Evolutionary conservation across 2,329 filamentous ascomycete genomes (phyloP), one percentile per base, ranked within the genome.

Genomic region (Lachnellula subtilissima): DNA sequence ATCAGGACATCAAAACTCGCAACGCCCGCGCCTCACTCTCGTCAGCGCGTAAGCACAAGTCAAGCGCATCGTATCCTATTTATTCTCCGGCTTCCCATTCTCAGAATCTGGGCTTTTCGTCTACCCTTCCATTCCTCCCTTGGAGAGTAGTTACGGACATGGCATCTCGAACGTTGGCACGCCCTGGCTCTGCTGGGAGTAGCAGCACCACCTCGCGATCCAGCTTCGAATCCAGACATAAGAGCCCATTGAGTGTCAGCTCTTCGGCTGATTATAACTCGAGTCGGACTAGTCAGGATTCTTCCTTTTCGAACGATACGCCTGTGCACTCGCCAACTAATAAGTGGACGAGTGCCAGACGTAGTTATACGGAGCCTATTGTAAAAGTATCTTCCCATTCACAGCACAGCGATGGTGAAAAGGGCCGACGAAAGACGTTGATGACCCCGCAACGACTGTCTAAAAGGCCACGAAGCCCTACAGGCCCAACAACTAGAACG

Each of bases 171-270:
- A 32, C 54, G 28, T 48, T 57, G 35, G 15, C 55, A 9, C 59
- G 61, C 19, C 53, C 59, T 12, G 48, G 28, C 17, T 67, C 65
- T 40, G 36, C 59, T 39, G 40, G 60, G 9, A 32, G 28, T 32
- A 32, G 9, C 25, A 60, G 40, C 22, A 48, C 57, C 35, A 52
- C 48, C 23, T 56, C 58, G 19, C 54, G 59, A 52, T 62, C 58
- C 2, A 65, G 62, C 48, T 67, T 61, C 52, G 62, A 65, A 43
- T 65, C 64, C n/a, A 59, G 62, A 53, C 48, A 58, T 14, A 64
- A 61, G 53, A 68, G 65, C 48, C 66, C 66, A 25, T 54, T 69
- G 48, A 67, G 66, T 39, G 64, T 59, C 45, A 64, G 48, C 28
- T 63, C 62, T 15, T 64, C 65, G 6, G 50, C 61, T 32, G 61